Evolutionary conservation across 768 basidiomycete genomes (phyloP), one percentile per base, ranked within the genome.

Genomic region (Rhizopogon roseolus): DNA sequence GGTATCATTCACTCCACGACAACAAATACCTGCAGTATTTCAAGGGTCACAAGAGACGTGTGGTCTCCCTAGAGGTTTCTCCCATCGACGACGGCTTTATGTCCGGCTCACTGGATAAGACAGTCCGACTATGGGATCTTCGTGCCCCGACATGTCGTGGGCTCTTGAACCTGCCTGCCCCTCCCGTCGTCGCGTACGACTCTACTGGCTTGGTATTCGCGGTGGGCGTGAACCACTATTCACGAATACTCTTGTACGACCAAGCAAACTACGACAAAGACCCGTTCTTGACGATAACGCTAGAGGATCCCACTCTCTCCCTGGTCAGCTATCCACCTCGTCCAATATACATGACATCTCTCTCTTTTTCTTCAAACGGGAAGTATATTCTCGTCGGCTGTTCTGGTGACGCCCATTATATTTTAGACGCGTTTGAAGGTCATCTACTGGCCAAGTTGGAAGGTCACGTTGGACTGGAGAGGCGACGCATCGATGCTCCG

Each of bases 11-110:
- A 1, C 68, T 96, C 48, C 93, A 98, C 69, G 93, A 96, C 79
- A 98, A 97, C 78, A 93, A 89, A 66, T 99, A 94, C 68, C 73
- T 98, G 32, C 84, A 88, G 59, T 99, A 99, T 73, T 98, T 97
- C 77, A 88, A 84, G 63, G 97, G 97, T 0, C 97, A 99, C 74
- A 93, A 85, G 60, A 88, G 80, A 36, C 81, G 86, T 54, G 97
- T 99, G 3, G 80, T 90, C 34, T 96, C 95, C 0, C 74, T 99
- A 10, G 89, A 95, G 66, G 84, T 98, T 53, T 93, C 90, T 0
- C 97, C 97, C 1, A 78, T 88, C 1, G 91, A 98, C 64, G 95
- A 98, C 63, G 89, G 89, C 1, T 98, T 99, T 75, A 88, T 99
- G 80, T 97, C 96, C 10, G 90, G 86, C 2, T 91, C 95, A 0